Percentiles rank a stretch among this genome's conserved stretches.
Evolutionary conservation across 2,329 filamentous ascomycete genomes (phyloP).

Genomic region (Cladobotryum protrusum): DNA sequence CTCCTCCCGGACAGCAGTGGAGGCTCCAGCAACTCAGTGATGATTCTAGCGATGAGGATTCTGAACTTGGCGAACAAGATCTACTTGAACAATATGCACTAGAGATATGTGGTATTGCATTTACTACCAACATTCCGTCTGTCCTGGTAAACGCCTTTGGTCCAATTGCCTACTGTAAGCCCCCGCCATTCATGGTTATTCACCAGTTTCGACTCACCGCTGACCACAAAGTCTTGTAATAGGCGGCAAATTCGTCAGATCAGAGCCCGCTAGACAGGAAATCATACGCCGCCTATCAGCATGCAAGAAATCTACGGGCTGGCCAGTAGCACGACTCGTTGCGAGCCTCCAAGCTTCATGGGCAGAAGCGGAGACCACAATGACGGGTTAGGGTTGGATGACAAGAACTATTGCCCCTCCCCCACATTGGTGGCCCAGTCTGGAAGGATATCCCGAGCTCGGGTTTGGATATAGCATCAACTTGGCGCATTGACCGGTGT

Average conservation of each 20-base stretch:
- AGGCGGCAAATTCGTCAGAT: conserved; percentile 27
- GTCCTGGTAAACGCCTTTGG: conserved; percentile 44
- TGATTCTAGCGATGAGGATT: background rate
- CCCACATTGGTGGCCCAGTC: background rate
- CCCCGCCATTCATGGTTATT: background rate
- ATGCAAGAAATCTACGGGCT: conserved; percentile 30
- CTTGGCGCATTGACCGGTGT: background rate
- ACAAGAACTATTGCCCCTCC: background rate
- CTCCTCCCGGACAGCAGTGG: conserved; percentile 11
- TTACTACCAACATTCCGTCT: conserved; percentile 35
- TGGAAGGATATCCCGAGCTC: conserved; percentile 24
- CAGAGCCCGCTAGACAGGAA: conserved; percentile 23
- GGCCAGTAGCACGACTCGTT: conserved; percentile 33
- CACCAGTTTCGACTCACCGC: background rate
- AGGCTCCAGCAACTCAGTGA: background rate
- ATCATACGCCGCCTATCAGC: conserved; percentile 26
- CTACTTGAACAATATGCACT: conserved; percentile 29
- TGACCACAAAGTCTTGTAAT: conserved; percentile 13
- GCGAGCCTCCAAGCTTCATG: conserved; percentile 23
- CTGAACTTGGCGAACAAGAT: conserved; percentile 13
- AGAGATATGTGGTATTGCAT: conserved; percentile 38
- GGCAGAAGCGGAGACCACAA: conserved; percentile 11
- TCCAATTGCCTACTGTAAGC: conserved; percentile 40
- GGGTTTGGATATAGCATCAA: conserved; percentile 19
- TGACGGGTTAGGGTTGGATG: conserved; percentile 7